Conservation (phyloP, 208 protist genomes). For the Herpetomonas tarakana region DNA sequence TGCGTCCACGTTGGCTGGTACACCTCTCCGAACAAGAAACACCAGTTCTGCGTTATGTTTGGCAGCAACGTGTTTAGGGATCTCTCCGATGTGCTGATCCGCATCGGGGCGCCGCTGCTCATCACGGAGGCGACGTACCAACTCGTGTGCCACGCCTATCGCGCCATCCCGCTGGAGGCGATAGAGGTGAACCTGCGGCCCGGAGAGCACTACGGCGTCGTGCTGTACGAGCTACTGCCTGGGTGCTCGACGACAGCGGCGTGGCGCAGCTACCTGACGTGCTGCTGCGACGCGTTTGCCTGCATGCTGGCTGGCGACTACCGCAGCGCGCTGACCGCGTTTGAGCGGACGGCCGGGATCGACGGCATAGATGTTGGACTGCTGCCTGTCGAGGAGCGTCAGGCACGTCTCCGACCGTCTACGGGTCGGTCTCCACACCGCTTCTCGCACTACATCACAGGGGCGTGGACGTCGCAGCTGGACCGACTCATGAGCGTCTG, state of each 20-base stretch:
- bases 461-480: neutral
- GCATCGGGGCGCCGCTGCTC: neutral
- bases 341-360: constrained; percentile 9
- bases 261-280: constrained; percentile 16
- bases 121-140: constrained; percentile 15
- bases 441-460: neutral
- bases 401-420: too few species aligned
- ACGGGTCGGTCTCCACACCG: too few species aligned
- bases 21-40: too few species aligned
- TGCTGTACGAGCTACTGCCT: constrained; percentile 22
- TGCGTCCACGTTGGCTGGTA: too few species aligned
- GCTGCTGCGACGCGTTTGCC: constrained; percentile 15
- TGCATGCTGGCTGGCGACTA: constrained; percentile 19
- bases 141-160: constrained; percentile 10
- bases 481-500: constrained; percentile 3
- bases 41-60: too few species aligned
- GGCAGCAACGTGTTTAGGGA: too few species aligned
- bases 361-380: constrained; percentile 9
- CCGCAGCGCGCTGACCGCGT: constrained; percentile 12
- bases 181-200: constrained; percentile 3
- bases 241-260: constrained; percentile 3
- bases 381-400: constrained; percentile 14
- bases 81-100: neutral
- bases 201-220: constrained; percentile 7
- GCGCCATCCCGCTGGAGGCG: constrained; percentile 18